These are phyloP conservation scores for Jacaranda mimosifolia DNA, from an alignment of 257 asterid species.

Conservation along the genomic window DNA sequence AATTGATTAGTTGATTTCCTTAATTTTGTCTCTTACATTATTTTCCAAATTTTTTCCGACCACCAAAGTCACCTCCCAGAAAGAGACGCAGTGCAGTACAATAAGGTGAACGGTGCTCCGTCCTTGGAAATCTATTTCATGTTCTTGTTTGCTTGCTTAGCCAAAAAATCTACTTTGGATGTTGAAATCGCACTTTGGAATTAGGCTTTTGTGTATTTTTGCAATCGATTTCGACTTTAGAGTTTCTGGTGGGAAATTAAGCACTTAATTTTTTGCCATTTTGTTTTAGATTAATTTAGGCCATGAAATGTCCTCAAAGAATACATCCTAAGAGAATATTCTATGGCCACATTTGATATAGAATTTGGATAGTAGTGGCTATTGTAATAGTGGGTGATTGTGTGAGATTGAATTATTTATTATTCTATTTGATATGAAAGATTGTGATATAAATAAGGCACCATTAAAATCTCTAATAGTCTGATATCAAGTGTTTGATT, in stretches of 20 bases:
- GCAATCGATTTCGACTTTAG: not conserved
- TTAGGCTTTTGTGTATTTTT: not conserved
- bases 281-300: not conserved
- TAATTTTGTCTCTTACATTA: not conserved
- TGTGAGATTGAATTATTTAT: no score
- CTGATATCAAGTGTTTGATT: no score
- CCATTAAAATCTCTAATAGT: no score
- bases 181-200: not conserved
- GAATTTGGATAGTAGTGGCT: no score
- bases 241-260: slow-evolving; percentile 9
- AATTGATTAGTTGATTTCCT: not conserved
- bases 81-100: not conserved
- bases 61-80: not conserved
- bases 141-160: slow-evolving; percentile 1
- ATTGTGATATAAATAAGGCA: no score
- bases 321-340: not conserved
- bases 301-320: not conserved
- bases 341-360: not conserved
- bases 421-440: no score
- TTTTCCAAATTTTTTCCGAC: not conserved
- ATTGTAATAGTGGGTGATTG: no score
- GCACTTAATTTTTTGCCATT: not conserved
- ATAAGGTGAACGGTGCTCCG: slow-evolving; percentile 20
- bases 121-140: not conserved
- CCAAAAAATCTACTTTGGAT: not conserved